Evolutionary conservation across 1,139 yeast genomes (phyloP), one percentile per base, ranked within the genome.

Genomic region (Diutina scorzettiae): DNA sequence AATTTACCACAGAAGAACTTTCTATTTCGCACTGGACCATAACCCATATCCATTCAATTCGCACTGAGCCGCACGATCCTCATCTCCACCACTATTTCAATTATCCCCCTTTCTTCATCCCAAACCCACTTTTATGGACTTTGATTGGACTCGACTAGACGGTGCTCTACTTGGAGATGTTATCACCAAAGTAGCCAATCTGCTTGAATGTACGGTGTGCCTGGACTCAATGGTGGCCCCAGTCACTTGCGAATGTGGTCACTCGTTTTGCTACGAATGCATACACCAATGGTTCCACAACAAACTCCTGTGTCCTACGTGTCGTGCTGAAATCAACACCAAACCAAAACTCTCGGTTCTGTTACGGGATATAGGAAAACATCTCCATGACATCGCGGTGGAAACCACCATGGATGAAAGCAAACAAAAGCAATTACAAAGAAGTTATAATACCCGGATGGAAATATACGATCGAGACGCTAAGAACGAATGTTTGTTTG

Each of bases 261-360:
- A 68, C 48, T 59, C 69, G 3, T 66, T 66, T 47, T 68, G 73
- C 52, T 68, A 66, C 49, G 65, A 62, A 44, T 77, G 83, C 49
- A 56, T 76, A 23, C 53, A 57, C 20, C 59, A 64, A 17, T 76
- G 82, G 82, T 64, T 76, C 46, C 60, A 60, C 21, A 66, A 62
- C 44, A 66, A 65, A 44, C 56, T 61, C 43, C 64, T 73, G 39
- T 77, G 83, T 51, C 83, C 83, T 7, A 59, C 71, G 1, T 77
- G 83, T 52, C 63, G 82, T 7, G 60, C 60, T 25, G 63, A 57
- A 4, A 55, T 76, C 30, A 60, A 52, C 17, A 54, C 57, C 7
- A 59, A 63, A 17, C 83, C 83, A 1, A 59, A 60, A 16, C 51
- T 70, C 34, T 73, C 74, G 47, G 56, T 70, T 9, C 67, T 60